Base-by-base conservation (phyloP, 2,329 filamentous ascomycete species). In the Cryphonectria naterciae region DNA sequence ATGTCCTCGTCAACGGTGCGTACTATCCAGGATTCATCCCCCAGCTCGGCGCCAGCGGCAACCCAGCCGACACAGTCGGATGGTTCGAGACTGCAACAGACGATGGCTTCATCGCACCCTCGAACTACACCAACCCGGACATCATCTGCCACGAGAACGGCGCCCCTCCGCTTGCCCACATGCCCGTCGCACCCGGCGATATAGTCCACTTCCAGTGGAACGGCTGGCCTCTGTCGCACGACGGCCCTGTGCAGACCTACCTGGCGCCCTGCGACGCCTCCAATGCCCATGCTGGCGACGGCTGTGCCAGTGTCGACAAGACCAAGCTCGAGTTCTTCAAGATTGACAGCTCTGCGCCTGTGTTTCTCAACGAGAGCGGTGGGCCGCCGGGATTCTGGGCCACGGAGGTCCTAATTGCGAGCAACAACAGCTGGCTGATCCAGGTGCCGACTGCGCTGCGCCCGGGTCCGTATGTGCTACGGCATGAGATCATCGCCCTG, bases 91-190 rank as follows among this genome's bases (percentile, higher is more conserved):
- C 81, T 7, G 83, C 84, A 52, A 75, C 78, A 0, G 86, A 88
- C 75, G 82, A 85, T 73, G 87, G 87, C 41, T 89, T 84, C 77
- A 80, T 90, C 70, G 78, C 83, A 22, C 83, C 83, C 1, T 75
- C 77, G 56, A 79, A 80, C 70, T 89, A 87, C 79, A 77, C 78
- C 35, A 77, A 78, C 43, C 72, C 83, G 46, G 83, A 89, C 76
- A 89, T 91, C 74, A 87, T 89, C 80, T 91, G 89, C 83, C 90
- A 92, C 83, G 83, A 83, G 77, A 80, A 80, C 60, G 88, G 85
- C 41, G 82, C 83, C 41, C 83, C 85, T n/a, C 87, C 84, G 54
- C 75, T 80, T 22, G 81, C 84, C 70, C 82, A 84, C 73, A 88
- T 86, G 25, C 81, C 85, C n/a, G 84, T 91, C 63, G 80, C 81